Conservation (phyloP, 192 early-diverging fungal genomes). For the Dissophora ornata region DNA sequence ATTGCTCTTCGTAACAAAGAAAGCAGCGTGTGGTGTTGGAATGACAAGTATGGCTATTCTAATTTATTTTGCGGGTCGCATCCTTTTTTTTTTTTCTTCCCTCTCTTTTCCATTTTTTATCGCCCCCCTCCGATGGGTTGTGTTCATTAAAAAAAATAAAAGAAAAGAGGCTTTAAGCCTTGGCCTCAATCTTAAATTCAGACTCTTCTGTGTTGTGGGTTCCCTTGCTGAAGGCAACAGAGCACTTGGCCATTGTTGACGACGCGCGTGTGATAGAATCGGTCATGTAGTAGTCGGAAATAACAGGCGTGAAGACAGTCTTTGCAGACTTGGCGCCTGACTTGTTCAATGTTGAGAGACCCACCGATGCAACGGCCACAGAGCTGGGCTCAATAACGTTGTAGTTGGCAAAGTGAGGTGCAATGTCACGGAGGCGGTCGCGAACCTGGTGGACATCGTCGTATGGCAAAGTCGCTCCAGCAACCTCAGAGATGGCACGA, state of each 20-base stretch:
- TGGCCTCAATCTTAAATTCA: slow-evolving; percentile 54
- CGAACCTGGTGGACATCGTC: slow-evolving; percentile 87
- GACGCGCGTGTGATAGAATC: slow-evolving; percentile 93
- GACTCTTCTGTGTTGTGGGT: slow-evolving; percentile 38
- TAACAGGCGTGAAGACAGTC: slow-evolving; percentile 68
- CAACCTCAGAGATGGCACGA: slow-evolving; percentile 94
- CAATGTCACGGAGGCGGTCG: slow-evolving; percentile 87
- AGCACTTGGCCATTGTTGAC: slow-evolving; percentile 96
- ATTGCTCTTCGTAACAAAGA: too few relatives aligned
- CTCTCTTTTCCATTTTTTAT: too few relatives aligned
- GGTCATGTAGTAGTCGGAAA: slow-evolving; percentile 95
- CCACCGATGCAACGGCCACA: slow-evolving; percentile 67
- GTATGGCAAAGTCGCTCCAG: slow-evolving; percentile 87
- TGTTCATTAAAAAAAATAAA: slow-evolving; percentile 11
- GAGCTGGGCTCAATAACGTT: slow-evolving; percentile 72
- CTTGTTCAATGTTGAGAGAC: slow-evolving; percentile 66
- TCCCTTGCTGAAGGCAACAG: slow-evolving; percentile 61
- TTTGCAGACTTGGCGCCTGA: slow-evolving; percentile 38
- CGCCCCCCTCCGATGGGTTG: background rate
- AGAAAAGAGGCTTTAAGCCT: slow-evolving; percentile 18
- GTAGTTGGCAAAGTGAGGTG: slow-evolving; percentile 83
- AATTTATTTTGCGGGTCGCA: too few relatives aligned
- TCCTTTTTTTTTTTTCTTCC: too few relatives aligned
- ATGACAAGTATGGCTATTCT: too few relatives aligned
- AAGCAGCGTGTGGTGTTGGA: too few relatives aligned